Base-by-base conservation (phyloP, 441 rosid species). In the Iberis amara region DNA sequence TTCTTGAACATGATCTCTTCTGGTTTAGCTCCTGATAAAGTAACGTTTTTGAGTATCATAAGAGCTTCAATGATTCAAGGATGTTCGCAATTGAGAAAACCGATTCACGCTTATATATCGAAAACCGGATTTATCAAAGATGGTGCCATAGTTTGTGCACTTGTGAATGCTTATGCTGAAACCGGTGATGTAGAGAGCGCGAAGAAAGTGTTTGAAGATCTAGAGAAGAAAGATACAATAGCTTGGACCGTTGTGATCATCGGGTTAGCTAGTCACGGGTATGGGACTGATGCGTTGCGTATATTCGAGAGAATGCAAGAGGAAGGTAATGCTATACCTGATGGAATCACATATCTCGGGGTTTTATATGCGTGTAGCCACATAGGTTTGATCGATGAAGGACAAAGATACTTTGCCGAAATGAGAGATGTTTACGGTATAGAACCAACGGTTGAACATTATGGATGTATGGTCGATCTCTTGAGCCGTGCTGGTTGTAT, bases 391-490 rank as follows among this genome's bases (percentile, higher is more conserved):
- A 58, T 73, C 0, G 57, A 64, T 11, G 65, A 73, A 49, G 77
- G 77, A 48, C 53, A 23, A 31, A 58, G 52, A 45, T 60, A 61
- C 62, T 68, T 73, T 47, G 35, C 15, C 3, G 66, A 65, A 54
- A 68, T 68, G 74, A 68, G 41, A 39, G 53, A 44, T 11, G 11
- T 42, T 48, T 65, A 65, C 26, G 41, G 59, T 10, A 57, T 73
- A 33, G 51, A 39, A 26, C 73, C 68, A 35, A 52, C 57, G 3
- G 42, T 68, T 42, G 70, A 68, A 49, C 73, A 73, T 45, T 73
- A 73, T 48, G 68, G 73, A 11, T 73, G 71, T 57, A 68, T 73
- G 74, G 63, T 68, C 45, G 74, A 73, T 65, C 57, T 65, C 21
- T 55, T 73, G 38, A 69, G 77, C 49, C 65, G 74, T 24, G 73